Base-by-base conservation (phyloP, 306 rosid species). In the Cajanus cajan region DNA sequence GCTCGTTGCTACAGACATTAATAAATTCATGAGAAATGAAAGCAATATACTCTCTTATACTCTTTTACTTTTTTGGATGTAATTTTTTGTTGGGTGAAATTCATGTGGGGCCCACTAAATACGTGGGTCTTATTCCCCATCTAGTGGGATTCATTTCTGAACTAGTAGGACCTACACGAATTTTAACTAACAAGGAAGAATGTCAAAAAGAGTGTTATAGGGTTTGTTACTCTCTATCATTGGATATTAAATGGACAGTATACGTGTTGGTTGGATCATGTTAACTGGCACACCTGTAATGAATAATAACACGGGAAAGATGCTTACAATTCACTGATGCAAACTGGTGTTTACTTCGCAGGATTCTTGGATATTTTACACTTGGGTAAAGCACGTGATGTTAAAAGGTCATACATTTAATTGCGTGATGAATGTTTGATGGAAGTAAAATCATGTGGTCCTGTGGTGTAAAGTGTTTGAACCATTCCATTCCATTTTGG, bases 341-440 rank as follows among this genome's bases (percentile, higher is more conserved):
- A 44, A 28, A 64, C 45, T 54, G 1, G 36, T 51, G 15, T 61
- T 61, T 52, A 4, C 33, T 45, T 79, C 79, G 77, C 85, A 86
- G 89, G 86, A 34, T 82, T 65, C 80, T 86, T 31, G 86, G 89
- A 31, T 86, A 82, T 79, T 86, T 86, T 76, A 79, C 86, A 7
- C 85, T 86, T 48, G 85, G 86, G 21, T 86, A 78, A 78, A 57
- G 21, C 36, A 24, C 37, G 41, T 50, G 68, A 18, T 21, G 71
- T 51, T 37, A 18, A 33, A 61, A 71, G 73, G 13, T 43, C 9
- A 21, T 73, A n/a, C 51, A 16, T 54, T 77, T 58, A 50, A 45
- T 76, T 34, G 13, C 0, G 0, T 58, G 78, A 24, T 52, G 52
- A 45, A 21, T 51, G 79, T 57, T 51, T 21, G 31, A 28, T 28